Base-by-base conservation (phyloP, 164 flowering plant species). In the Magnolia sinica region DNA sequence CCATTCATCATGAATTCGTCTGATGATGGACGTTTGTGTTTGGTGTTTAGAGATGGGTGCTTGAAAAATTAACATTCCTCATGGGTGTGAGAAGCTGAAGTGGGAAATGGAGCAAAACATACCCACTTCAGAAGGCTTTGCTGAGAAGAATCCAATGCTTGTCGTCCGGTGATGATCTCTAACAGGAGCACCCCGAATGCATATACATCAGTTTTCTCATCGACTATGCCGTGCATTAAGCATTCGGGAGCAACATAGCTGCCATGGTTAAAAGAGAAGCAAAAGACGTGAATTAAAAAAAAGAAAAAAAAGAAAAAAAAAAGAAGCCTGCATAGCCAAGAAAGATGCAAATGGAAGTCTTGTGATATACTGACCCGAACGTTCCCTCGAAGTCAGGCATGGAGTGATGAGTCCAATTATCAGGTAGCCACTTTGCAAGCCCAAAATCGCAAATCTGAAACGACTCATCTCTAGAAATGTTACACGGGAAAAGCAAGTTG, bases 231-330 rank as follows among this genome's bases (percentile, higher is more conserved):
- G 77, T 96, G 91, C 94, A 92, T 86, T 86, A 91, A 89, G 83
- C 86, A 90, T 87, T 96, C 99, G 1, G 99, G 99, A 76, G 99
- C 95, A 76, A 96, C 90, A 76, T 94, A 96, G 50, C 99, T 96
- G 91, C 55, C 73, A 81, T 51, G 27, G 1, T 14, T 51, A 24
- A 13, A 64, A 55, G 52, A 58, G 65, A 31, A 74, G 59, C 20
- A 37, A 37, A 37, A 4, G 50, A 68, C 16, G 61, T 70, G 68
- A 75, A 58, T n/a, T 22, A 49, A 70, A 20, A 31, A 68, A 10
- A 55, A 58, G 52, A 50, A 23, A 4, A 8, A 50, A 23, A 37
- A n/a, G 23, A 64, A 23, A 27, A 16, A 2, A 70, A n/a, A 7
- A n/a, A n/a, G n/a, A n/a, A n/a, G n/a, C 2, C 9, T 58, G 2